Evolutionary conservation across 495 filamentous ascomycete species (phyloP).

Genomic region (Durotheca rogersii): DNA sequence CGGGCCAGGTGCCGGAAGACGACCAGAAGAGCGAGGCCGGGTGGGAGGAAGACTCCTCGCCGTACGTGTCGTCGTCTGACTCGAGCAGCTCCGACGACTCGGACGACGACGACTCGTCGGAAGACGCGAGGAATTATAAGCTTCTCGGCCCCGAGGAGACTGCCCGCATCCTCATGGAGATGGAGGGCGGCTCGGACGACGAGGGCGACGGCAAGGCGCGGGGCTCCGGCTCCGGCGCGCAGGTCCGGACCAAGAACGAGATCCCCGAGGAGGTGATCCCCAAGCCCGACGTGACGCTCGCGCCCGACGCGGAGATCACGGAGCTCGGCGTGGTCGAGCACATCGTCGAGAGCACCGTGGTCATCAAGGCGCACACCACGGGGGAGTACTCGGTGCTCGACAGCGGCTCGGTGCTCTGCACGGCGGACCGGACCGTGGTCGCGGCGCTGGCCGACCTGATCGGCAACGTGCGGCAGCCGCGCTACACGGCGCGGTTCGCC

Average conservation of each 20-base stretch:
- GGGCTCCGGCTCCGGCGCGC: conserved; percentile 37
- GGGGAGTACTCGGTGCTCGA: conserved; percentile 84
- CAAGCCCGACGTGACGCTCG: conserved; percentile 73
- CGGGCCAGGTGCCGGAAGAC: neutral
- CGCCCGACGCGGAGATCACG: conserved; percentile 70
- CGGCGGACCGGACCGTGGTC: conserved; percentile 70
- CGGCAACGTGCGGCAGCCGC: conserved; percentile 76
- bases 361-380: conserved; percentile 76
- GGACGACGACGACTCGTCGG: conserved; percentile 62
- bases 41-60: conserved; percentile 66
- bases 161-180: conserved; percentile 76
- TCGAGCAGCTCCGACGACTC: conserved; percentile 57
- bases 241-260: conserved; percentile 73
- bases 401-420: conserved; percentile 76
- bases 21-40: conserved; percentile 40
- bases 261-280: conserved; percentile 63
- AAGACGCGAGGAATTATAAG: conserved; percentile 69
- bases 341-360: conserved; percentile 70
- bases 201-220: conserved; percentile 58
- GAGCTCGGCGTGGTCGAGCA: conserved; percentile 70
- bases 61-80: conserved; percentile 48
- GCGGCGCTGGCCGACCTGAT: conserved; percentile 80
- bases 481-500: conserved; percentile 74
- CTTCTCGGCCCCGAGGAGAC: conserved; percentile 76
- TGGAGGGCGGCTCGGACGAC: conserved; percentile 68